These are phyloP conservation scores for Sphaerulina populicola DNA, from an alignment of 2,329 filamentous ascomycete species.

Conservation along the genomic window DNA sequence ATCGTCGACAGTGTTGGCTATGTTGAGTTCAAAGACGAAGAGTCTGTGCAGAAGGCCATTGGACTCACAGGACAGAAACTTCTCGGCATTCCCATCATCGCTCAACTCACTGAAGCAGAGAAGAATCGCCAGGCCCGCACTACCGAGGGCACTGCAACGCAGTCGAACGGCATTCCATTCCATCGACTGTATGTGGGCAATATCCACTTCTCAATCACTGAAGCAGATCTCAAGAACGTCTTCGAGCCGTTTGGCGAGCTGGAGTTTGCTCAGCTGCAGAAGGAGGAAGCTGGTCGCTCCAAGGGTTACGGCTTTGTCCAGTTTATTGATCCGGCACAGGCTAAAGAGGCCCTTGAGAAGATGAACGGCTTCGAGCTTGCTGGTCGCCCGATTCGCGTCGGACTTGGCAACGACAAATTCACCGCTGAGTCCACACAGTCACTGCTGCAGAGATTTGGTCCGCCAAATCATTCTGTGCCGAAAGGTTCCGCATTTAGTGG, in stretches of 20 bases:
- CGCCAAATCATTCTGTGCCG: slow-evolving; percentile 46
- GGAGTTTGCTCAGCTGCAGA: slow-evolving; percentile 94
- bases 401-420: slow-evolving; percentile 99
- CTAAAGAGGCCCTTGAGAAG: slow-evolving; percentile 90
- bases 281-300: slow-evolving; percentile 83
- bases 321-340: slow-evolving; percentile 69
- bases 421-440: slow-evolving; percentile 93
- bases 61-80: slow-evolving; percentile 98
- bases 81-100: slow-evolving; percentile 96
- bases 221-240: slow-evolving; percentile 88
- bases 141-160: slow-evolving; percentile 58
- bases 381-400: slow-evolving; percentile 92
- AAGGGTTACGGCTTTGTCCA: slow-evolving; percentile 98
- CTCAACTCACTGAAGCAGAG: slow-evolving; percentile 95
- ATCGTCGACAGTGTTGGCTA: slow-evolving; percentile 71
- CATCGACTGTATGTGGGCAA: slow-evolving; percentile 98
- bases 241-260: slow-evolving; percentile 97
- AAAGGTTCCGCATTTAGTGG: slow-evolving; percentile 72
- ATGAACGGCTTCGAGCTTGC: slow-evolving; percentile 99
- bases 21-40: slow-evolving; percentile 96
- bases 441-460: slow-evolving; percentile 83
- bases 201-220: slow-evolving; percentile 98
- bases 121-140: slow-evolving; percentile 96
- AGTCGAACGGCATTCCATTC: slow-evolving; percentile 82
- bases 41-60: slow-evolving; percentile 84